Evolutionary conservation across 192 early-diverging fungal species (phyloP), one percentile per base, ranked within the genome.

Genomic region (Backusella liffmaniae): DNA sequence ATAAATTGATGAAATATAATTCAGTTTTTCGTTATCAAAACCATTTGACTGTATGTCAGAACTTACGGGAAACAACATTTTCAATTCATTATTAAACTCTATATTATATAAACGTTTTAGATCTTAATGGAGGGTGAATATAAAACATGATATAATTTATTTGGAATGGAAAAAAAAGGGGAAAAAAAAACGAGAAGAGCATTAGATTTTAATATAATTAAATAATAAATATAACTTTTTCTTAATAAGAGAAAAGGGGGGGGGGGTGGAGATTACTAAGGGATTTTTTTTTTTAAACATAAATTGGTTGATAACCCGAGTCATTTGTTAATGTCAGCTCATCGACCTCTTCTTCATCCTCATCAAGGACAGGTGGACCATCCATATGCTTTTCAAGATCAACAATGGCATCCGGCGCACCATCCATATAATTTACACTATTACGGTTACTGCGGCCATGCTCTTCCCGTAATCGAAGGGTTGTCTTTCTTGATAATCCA

Each of bases 401-500:
- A 12, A 83, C 84, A 37, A 85, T 80, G 16, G 73, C 73, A n/a
- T 78, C 67, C 3, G 84, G 84, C 13, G 79, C 84, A n/a, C 74
- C 73, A 66, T 85, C 82, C 69, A 85, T 83, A 46, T 81, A 85
- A 72, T 81, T 73, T 26, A 85, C 75, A 76, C 84, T 85, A 42
- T 85, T 85, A 46, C 84, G 82, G 73, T 85, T 85, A 39, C 69
- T 83, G 5, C 84, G 79, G 4, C 84, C 84, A 12, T 34, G 49
- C 8, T 72, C 36, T 44, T 85, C 82, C 6, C 70, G 21, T 26
- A 80, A 56, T 10, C 59, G 65, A 30, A 76, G 53, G 7, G 79
- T 81, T 16, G 76, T 76, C 12, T 53, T 74, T 16, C 73, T 32
- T 29, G 56, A 44, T 23, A 79, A 42, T 8, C 73, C 41, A 72